A percentile compares a stretch with the other conserved stretches of the same genome.
Conservation (phyloP, 768 basidiomycete species). For the Saitozyma sp. region DNA sequence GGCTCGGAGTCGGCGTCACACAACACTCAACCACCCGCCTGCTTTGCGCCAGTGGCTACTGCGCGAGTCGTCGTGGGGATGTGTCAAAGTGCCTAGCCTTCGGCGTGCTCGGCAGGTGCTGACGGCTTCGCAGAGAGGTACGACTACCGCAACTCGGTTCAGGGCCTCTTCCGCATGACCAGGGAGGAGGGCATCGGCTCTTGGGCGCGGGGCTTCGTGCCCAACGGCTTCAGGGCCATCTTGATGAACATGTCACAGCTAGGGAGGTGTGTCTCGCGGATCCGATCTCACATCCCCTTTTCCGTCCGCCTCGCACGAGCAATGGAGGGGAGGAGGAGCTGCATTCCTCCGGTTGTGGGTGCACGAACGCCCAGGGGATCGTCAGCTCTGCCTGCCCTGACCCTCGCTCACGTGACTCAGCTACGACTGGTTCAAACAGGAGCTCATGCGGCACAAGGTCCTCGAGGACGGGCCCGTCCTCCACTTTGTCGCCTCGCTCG, state of each 20-base stretch:
- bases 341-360: too few species aligned
- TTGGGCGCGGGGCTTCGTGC: conserved; percentile 71
- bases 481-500: conserved; percentile 84
- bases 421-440: conserved; percentile 89
- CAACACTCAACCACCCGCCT: too few species aligned
- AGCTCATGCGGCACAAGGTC: conserved; percentile 68
- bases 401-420: conserved; percentile 54
- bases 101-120: neutral
- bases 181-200: conserved; percentile 79
- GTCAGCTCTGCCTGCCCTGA: too few species aligned
- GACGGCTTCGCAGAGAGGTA: conserved; percentile 61
- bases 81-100: too few species aligned
- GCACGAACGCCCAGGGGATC: too few species aligned
- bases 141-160: conserved; percentile 86
- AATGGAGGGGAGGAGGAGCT: too few species aligned
- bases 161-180: conserved; percentile 87
- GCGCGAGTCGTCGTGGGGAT: too few species aligned
- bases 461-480: conserved; percentile 78
- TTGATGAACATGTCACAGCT: conserved; percentile 92
- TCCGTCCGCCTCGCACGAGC: too few species aligned
- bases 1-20: too few species aligned
- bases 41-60: too few species aligned
- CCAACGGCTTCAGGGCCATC: conserved; percentile 81
- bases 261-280: conserved; percentile 71
- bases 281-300: too few species aligned